Conservation (phyloP, 345 rosid species). For the Carallia pectinifolia region DNA sequence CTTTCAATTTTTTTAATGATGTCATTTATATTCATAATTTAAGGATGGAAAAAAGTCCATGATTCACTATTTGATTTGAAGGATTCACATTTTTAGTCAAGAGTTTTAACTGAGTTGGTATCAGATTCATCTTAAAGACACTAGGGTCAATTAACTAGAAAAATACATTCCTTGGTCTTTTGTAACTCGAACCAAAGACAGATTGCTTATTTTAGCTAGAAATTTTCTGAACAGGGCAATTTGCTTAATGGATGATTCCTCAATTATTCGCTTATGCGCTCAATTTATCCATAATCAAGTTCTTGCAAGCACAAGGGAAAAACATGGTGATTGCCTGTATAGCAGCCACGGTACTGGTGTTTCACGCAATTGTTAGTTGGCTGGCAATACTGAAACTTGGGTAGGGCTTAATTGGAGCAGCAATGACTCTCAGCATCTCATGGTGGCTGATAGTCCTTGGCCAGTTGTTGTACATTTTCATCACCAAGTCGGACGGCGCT, state of each 20-base stretch:
- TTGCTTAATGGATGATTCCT: slow-evolving; percentile 87
- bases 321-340: slow-evolving; percentile 55
- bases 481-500: slow-evolving; percentile 45
- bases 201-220: no score
- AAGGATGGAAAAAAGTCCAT: no score
- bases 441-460: slow-evolving; percentile 79
- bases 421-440: slow-evolving; percentile 72
- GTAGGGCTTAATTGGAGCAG: slow-evolving; percentile 84
- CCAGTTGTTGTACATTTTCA: slow-evolving; percentile 63
- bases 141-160: no score
- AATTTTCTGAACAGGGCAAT: slow-evolving; percentile 49
- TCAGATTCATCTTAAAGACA: no score
- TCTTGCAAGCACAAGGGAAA: slow-evolving; percentile 85
- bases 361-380: slow-evolving; percentile 76
- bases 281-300: slow-evolving; percentile 87
- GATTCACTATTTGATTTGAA: no score
- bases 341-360: slow-evolving; percentile 36
- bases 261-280: slow-evolving; percentile 82
- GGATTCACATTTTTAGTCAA: no score
- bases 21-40: no score
- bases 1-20: no score
- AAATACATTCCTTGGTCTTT: no score
- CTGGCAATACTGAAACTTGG: slow-evolving; percentile 67
- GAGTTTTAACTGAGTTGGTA: no score
- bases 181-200: no score